Evolutionary conservation across 2,329 filamentous ascomycete genomes (phyloP).

Genomic region (Pseudogymnoascus destructans): DNA sequence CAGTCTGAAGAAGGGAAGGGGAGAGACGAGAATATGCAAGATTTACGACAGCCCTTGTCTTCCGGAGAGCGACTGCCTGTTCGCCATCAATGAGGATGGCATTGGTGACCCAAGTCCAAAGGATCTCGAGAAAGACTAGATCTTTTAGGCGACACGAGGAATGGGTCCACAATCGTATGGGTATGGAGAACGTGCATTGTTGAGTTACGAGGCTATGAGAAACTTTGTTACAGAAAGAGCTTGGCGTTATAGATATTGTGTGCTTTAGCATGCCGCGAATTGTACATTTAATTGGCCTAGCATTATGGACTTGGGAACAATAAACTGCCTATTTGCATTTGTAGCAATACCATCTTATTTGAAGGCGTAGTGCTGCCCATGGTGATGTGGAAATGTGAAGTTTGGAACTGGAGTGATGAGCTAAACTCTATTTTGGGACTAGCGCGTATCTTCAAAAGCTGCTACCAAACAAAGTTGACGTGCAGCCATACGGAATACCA

Average conservation of each 20-base stretch:
- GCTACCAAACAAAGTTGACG: conserved; percentile 9
- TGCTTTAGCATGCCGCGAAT: neutral
- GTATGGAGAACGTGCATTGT: conserved; percentile 1
- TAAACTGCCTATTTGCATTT: neutral
- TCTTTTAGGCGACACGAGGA: neutral
- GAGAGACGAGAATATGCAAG: conserved; percentile 93
- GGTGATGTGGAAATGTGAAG: conserved; percentile 12
- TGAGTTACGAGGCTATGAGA: conserved; percentile 7
- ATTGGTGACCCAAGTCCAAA: conserved; percentile 94
- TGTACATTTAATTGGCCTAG: conserved; percentile 7
- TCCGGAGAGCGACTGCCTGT: conserved; percentile 90
- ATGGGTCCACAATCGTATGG: neutral
- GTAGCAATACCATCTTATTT: neutral
- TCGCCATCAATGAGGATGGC: conserved; percentile 93
- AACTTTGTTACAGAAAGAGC: neutral
- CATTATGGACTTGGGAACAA: neutral
- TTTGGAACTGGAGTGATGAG: conserved; percentile 9
- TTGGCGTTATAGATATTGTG: conserved; percentile 7
- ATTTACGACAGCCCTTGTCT: conserved; percentile 98
- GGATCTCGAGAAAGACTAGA: conserved; percentile 70
- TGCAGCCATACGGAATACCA: conserved; percentile 18
- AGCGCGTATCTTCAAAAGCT: conserved; percentile 13
- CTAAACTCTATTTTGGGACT: conserved; percentile 17
- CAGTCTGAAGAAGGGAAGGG: conserved; percentile 89
- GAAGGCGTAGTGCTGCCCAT: conserved; percentile 7